Evolutionary conservation across 1,284 basidiomycete species (phyloP), one percentile per base, ranked within the genome.

Genomic region (Filobasidium uniguttulatum): DNA sequence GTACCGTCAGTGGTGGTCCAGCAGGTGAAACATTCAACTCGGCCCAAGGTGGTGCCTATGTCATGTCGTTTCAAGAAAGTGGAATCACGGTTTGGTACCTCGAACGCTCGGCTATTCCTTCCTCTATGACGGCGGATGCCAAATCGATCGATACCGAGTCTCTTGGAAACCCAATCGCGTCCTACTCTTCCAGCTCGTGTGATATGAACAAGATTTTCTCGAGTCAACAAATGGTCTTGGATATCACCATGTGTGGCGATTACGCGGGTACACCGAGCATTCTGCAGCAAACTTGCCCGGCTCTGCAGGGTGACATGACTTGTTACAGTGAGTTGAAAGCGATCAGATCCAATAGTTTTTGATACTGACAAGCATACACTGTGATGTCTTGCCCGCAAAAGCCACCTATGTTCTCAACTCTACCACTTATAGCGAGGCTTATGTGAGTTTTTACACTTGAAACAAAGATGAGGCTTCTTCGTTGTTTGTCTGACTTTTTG

Each of bases 31-130:
- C 66, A 1, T 85, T 86, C 60, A 77, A 79, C 6, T 65, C 66
- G 3, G 73, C 72, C 3, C 77, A 77, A 12, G 84, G 84, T 26
- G 83, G 84, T 14, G 73, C 82, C 15, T 85, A 75, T 57, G 77
- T 83, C 23, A 79, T 81, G 5, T 82, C 85, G 65, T 78, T 78
- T 57, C 79, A 81, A 1, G 66, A 72, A 23, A 55, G 62, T 51
- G 60, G 55, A 15, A 63, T 66, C 57, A 80, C 77, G 8, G 74
- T 86, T 46, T 87, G 84, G 85, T 85, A 83, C 71, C 81, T 83
- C 66, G 66, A 73, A 48, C 76, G 83, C 33, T 63, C 73, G 5
- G 69, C 72, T 38, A 72, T 87, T 26, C 83, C 84, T 0, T 60
- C 60, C 10, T 66, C 71, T 3, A 59, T 86, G 25, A 72, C 74